Base-by-base conservation (phyloP, 208 protist genomes). In the Trypanosoma mega region DNA sequence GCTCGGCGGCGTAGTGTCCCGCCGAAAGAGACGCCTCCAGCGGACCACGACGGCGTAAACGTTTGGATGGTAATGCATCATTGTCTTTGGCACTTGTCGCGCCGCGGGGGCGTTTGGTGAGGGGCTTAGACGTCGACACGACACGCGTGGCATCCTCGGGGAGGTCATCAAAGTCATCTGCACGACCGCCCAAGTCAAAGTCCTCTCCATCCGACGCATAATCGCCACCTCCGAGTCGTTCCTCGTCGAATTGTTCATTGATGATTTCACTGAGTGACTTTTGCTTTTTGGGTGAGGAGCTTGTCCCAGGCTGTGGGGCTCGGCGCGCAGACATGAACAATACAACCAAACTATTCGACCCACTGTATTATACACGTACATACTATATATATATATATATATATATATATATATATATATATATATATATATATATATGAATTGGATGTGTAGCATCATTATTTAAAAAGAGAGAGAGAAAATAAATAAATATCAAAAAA, bases 41-140 rank as follows among this genome's bases (percentile, higher is more conserved):
- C 11, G 87, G 87, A 14, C 87, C 87, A 29, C 84, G 87, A n/a
- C 71, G 83, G 6, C 82, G 82, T 39, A 94, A 74, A 33, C 71
- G 72, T 60, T 53, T 47, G 56, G 7, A 11, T 31, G 9, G n/a
- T 29, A 6, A 9, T 11, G n/a, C 49, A 6, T 14, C 45, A 14
- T 11, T 14, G 39, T 60, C 9, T 36, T 51, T 45, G 2, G n/a
- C n/a, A 54, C 18, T 37, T 14, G 39, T 37, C 46, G n/a, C 34
- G 9, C 21, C 24, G 3, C 14, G 29, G 3, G n/a, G 12, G 3
- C 24, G 27, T 57, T 52, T 45, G 14, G 33, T 46, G 0, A 11
- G 2, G 33, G 24, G 50, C 29, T 26, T 12, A 39, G 8, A 16
- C 34, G 34, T 39, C 34, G 34, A 39, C 34, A 6, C 34, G 34